Evolutionary conservation across 2,329 filamentous ascomycete genomes (phyloP).

Genomic region (Coleophoma cylindrospora): DNA sequence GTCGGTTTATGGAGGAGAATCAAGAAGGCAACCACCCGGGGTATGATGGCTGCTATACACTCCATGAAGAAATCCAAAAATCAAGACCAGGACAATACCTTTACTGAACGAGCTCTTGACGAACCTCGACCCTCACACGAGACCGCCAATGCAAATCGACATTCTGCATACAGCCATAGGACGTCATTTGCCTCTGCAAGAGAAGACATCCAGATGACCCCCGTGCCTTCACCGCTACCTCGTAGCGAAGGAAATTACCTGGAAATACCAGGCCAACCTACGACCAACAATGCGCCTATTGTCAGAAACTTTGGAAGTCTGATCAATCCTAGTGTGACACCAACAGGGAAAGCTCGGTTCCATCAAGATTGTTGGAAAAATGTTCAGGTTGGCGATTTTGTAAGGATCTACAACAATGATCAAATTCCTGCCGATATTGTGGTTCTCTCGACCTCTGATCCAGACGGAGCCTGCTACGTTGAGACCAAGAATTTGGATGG

Average conservation of each 20-base stretch:
- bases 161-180: conserved; percentile 28
- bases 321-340: conserved; percentile 64
- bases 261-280: conserved; percentile 26
- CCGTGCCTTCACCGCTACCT: conserved; percentile 76
- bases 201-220: conserved; percentile 91
- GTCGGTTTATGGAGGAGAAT: conserved; percentile 80
- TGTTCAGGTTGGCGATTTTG: conserved; percentile 90
- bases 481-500: conserved; percentile 98
- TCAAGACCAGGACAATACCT: conserved; percentile 35
- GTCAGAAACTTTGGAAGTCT: conserved; percentile 58
- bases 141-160: background rate
- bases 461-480: conserved; percentile 92
- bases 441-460: conserved; percentile 86
- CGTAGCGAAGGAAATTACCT: conserved; percentile 21
- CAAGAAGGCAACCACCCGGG: conserved; percentile 72
- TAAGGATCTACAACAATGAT: conserved; percentile 94
- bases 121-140: conserved; percentile 16
- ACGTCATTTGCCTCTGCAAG: conserved; percentile 48
- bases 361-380: conserved; percentile 95
- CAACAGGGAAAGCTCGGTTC: conserved; percentile 72
- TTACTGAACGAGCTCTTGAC: conserved; percentile 17
- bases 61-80: conserved; percentile 44
- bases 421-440: conserved; percentile 92
- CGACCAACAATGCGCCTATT: conserved; percentile 27
- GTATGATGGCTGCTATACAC: conserved; percentile 29